These are phyloP conservation scores for Apiotrichum siamense DNA, from an alignment of 1,284 basidiomycete genomes.

Conservation along the genomic window DNA sequence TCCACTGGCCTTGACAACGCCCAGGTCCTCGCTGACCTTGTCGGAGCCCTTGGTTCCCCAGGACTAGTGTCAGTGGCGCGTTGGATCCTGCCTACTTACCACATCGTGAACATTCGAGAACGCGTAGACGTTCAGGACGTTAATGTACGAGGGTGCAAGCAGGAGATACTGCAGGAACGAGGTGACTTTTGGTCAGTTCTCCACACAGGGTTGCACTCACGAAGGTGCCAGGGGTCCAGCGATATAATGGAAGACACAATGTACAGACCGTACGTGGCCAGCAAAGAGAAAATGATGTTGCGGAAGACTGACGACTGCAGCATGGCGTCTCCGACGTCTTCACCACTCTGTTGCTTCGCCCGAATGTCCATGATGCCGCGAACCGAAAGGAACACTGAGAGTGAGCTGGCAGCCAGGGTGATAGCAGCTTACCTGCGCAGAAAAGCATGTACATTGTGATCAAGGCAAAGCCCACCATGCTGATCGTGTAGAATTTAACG, in stretches of 20 bases:
- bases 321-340: slow-evolving; percentile 57
- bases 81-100: slow-evolving; percentile 40
- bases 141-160: slow-evolving; percentile 85
- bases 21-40: slow-evolving; percentile 73
- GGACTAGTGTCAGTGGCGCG: slow-evolving; percentile 20
- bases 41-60: slow-evolving; percentile 93
- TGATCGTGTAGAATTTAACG: slow-evolving; percentile 71
- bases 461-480: slow-evolving; percentile 76
- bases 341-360: slow-evolving; percentile 45
- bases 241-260: slow-evolving; percentile 74
- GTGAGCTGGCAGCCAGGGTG: slow-evolving; percentile 11
- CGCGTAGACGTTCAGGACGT: slow-evolving; percentile 70
- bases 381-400: slow-evolving; percentile 66
- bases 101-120: slow-evolving; percentile 71
- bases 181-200: slow-evolving; percentile 53
- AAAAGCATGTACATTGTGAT: slow-evolving; percentile 84
- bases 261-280: slow-evolving; percentile 82
- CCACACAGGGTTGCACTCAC: slow-evolving; percentile 12
- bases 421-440: slow-evolving; percentile 52
- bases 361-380: slow-evolving; percentile 64
- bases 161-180: slow-evolving; percentile 90
- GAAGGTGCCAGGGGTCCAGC: slow-evolving; percentile 49
- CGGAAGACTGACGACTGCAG: slow-evolving; percentile 66
- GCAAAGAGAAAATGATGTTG: slow-evolving; percentile 69
- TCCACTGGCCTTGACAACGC: slow-evolving; percentile 58